Percentiles rank a stretch among this genome's conserved stretches.
Conservation (phyloP, 2,329 filamentous ascomycete species). For the Pseudogymnoascus sp. region DNA sequence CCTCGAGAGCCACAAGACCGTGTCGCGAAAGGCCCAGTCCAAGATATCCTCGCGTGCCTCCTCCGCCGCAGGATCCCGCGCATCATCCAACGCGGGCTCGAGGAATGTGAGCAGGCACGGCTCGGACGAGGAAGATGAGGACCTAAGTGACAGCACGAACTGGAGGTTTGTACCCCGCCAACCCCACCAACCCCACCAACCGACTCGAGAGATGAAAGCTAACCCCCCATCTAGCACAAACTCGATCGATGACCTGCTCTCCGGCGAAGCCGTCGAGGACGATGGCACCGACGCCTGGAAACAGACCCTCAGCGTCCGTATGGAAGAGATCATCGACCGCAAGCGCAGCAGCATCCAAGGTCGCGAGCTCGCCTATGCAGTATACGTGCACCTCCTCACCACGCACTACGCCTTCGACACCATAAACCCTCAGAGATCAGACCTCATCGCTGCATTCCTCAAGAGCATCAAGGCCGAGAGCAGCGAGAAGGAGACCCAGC, state of each 20-base stretch:
- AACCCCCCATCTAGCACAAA: slow-evolving; percentile 29
- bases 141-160: slow-evolving; percentile 44
- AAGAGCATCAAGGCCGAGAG: slow-evolving; percentile 55
- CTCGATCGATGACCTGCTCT: slow-evolving; percentile 44
- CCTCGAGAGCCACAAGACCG: slow-evolving; percentile 49
- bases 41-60: slow-evolving; percentile 38
- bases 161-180: slow-evolving; percentile 37
- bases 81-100: slow-evolving; percentile 40
- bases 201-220: neutral
- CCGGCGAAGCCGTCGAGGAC: slow-evolving; percentile 37
- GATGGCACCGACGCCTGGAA: slow-evolving; percentile 47
- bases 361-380: slow-evolving; percentile 49
- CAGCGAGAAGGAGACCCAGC: slow-evolving; percentile 53
- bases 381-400: slow-evolving; percentile 52
- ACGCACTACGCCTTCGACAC: slow-evolving; percentile 53
- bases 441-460: slow-evolving; percentile 51
- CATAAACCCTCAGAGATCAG: slow-evolving; percentile 43
- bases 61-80: slow-evolving; percentile 40
- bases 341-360: slow-evolving; percentile 59
- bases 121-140: slow-evolving; percentile 46
- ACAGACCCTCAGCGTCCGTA: slow-evolving; percentile 46
- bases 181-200: neutral
- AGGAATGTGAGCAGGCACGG: slow-evolving; percentile 40
- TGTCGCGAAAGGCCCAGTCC: slow-evolving; percentile 48
- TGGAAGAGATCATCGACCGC: slow-evolving; percentile 58